phyloP scores from a whole-genome alignment of 768 basidiomycete genomes.

The Mrakia frigida region DNA sequence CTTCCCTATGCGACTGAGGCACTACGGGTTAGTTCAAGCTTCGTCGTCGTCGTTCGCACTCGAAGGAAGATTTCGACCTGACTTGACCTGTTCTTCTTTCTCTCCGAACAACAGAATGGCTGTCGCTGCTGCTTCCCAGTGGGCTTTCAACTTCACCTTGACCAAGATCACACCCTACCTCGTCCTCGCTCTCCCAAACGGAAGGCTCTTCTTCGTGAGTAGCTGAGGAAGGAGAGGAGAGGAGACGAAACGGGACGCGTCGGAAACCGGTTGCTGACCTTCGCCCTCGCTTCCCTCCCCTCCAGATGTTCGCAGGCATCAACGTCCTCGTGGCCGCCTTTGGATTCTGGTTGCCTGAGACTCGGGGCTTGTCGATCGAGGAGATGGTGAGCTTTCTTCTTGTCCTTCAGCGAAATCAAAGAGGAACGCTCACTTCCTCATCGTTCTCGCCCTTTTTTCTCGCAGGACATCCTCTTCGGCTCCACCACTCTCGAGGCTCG shows the following conservation, averaged over 20 bases:
- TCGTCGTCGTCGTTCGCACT: neutral
- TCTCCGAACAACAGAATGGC: slow-evolving; percentile 21
- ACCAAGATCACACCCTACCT: slow-evolving; percentile 31
- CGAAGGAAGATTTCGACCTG: neutral
- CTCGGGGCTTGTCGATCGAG: slow-evolving; percentile 6
- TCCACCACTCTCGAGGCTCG: neutral
- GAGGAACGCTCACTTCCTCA: neutral
- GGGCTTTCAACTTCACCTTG: slow-evolving; percentile 26
- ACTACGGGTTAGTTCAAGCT: slow-evolving; percentile 8
- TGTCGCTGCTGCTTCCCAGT: slow-evolving; percentile 25
- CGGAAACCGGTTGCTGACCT: neutral
- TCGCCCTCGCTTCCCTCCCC: too few relatives aligned
- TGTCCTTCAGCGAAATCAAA: neutral
- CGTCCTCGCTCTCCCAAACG: slow-evolving; percentile 17
- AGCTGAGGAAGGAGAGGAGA: neutral
- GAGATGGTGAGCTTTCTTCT: slow-evolving; percentile 17
- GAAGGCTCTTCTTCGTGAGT: slow-evolving; percentile 20
- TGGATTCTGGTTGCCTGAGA: slow-evolving; percentile 27
- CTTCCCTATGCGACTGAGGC: slow-evolving; percentile 22
- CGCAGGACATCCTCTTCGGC: slow-evolving; percentile 2
- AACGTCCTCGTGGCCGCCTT: slow-evolving; percentile 18
- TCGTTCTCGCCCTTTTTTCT: neutral
- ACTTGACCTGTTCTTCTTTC: neutral
- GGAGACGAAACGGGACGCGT: neutral
- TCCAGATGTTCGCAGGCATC: neutral